Base-by-base conservation (phyloP, 2,329 filamentous ascomycete genomes). In the Lachnellula hyalina region DNA sequence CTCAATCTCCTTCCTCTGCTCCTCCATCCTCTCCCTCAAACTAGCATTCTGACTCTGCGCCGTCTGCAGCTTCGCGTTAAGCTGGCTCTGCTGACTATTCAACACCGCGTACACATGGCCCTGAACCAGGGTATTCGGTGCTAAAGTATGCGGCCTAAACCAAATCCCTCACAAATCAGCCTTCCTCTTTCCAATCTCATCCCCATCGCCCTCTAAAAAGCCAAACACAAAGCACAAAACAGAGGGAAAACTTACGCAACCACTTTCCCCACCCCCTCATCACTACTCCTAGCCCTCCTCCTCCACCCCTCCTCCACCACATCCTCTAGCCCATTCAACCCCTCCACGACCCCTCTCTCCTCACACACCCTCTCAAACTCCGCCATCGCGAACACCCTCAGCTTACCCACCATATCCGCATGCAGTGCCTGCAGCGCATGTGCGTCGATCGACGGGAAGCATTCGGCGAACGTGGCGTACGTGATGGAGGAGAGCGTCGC, bases 381-480 rank as follows among this genome's bases (percentile, higher is more conserved):
- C 35, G 36, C 41, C 19, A 48, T 14, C 46, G 81, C 84, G 57
- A 82, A 76, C 59, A 74, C 72, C 21, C 74, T 72, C 57, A 86
- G 67, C 61, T 80, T 74, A 14, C 76, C 76, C 11, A 83, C 77
- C 78, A 86, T 82, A 65, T 81, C 78, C 51, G 70, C 68, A 72
- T 84, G 82, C 41, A 85, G 77, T 60, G 77, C 75, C 58, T 72
- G 73, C 63, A 86, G 78, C 19, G 80, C 76, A 57, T 74, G 71
- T 40, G 70, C 66, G 17, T 80, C 76, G n/a, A 85, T 73, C 19
- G 78, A 82, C 44, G 83, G 83, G 67, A 83, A 86, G 70, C 83
- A 86, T 2, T 77, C 73, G 2, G 77, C 77, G 62, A 86, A 79
- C 67, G 81, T 82, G 48, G 78, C 74, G 72, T 77, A 82, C 59